A percentile compares a stretch with the other conserved stretches of the same genome.
These are phyloP conservation scores for Globisporangium paddicum DNA, from an alignment of 352 stramenopile genomes.

Conservation along the genomic window DNA sequence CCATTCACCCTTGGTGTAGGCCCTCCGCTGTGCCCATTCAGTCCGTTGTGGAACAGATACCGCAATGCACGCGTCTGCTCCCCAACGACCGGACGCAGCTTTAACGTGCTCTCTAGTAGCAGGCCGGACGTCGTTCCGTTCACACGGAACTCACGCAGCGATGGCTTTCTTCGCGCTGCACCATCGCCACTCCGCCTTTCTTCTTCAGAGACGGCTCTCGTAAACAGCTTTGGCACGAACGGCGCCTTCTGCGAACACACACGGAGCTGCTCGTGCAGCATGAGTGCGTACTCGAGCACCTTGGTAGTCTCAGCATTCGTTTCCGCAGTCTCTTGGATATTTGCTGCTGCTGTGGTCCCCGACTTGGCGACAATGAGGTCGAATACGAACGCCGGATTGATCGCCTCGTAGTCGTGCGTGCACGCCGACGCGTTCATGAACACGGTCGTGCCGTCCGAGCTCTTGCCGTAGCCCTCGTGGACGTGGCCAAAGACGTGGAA, in stretches of 20 bases:
- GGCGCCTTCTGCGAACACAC: slow-evolving; percentile 53
- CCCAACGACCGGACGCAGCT: slow-evolving; percentile 50
- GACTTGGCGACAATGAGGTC: slow-evolving; percentile 21
- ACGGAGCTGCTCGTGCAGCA: slow-evolving; percentile 63
- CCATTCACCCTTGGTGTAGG: neutral
- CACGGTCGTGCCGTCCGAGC: slow-evolving; percentile 62
- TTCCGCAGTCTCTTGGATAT: neutral
- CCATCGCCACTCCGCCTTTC: slow-evolving; percentile 4
- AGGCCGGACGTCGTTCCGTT: slow-evolving; percentile 57
- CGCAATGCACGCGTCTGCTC: slow-evolving; percentile 51
- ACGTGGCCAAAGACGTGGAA: slow-evolving; percentile 91
- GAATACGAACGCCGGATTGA: slow-evolving; percentile 65
- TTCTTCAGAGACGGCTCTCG: neutral
- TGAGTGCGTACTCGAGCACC: slow-evolving; percentile 32
- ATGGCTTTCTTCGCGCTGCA: slow-evolving; percentile 2
- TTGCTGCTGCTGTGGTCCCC: neutral
- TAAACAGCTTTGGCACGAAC: slow-evolving; percentile 31
- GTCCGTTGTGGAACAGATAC: slow-evolving; percentile 65
- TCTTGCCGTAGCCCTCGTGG: slow-evolving; percentile 81
- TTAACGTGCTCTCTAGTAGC: slow-evolving; percentile 71
- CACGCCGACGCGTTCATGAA: slow-evolving; percentile 87
- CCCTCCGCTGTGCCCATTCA: neutral
- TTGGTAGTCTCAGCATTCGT: neutral
- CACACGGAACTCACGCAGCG: slow-evolving; percentile 55
- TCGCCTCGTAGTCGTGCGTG: slow-evolving; percentile 69